phyloP scores from a whole-genome alignment of 805 yeast species.

The Saccharomyces mikatae region DNA sequence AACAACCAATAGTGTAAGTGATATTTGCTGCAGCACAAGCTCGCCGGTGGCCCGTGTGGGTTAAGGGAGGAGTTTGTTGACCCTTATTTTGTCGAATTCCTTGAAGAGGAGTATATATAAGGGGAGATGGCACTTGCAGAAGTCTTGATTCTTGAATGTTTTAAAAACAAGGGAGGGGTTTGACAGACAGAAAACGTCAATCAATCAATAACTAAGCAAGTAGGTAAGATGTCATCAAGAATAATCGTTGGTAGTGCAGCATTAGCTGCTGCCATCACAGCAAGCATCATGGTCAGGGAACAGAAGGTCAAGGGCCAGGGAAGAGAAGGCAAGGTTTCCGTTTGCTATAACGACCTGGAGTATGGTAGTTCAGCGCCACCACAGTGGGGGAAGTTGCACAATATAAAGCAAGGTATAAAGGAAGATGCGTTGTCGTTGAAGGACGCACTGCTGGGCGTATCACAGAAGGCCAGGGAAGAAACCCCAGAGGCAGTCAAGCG shows the following conservation, averaged over 20 bases:
- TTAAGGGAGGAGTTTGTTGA: not conserved
- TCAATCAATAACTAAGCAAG: not conserved
- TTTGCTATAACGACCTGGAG: conserved; percentile 2
- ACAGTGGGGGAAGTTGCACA: not conserved
- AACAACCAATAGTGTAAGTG: not conserved
- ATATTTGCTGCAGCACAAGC: not conserved
- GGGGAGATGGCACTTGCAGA: not conserved
- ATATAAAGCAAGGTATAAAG: conserved; percentile 7
- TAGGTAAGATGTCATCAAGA: conserved; percentile 15
- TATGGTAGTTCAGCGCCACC: not conserved
- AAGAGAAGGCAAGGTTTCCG: not conserved
- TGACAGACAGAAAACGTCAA: not conserved
- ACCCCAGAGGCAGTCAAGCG: not conserved
- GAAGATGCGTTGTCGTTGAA: conserved; percentile 9
- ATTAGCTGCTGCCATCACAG: conserved; percentile 10
- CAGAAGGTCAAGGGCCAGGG: not conserved
- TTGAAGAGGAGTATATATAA: not conserved
- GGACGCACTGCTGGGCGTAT: conserved; percentile 9
- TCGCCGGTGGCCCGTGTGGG: not conserved
- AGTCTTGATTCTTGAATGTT: not conserved
- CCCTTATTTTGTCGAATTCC: not conserved
- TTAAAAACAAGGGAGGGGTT: not conserved
- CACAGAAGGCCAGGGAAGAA: conserved; percentile 1
- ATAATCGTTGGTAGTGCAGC: conserved; percentile 23
- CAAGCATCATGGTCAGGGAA: not conserved